Evolutionary conservation across 1,284 basidiomycete species (phyloP).

Genomic region (Calocybe gambosa): DNA sequence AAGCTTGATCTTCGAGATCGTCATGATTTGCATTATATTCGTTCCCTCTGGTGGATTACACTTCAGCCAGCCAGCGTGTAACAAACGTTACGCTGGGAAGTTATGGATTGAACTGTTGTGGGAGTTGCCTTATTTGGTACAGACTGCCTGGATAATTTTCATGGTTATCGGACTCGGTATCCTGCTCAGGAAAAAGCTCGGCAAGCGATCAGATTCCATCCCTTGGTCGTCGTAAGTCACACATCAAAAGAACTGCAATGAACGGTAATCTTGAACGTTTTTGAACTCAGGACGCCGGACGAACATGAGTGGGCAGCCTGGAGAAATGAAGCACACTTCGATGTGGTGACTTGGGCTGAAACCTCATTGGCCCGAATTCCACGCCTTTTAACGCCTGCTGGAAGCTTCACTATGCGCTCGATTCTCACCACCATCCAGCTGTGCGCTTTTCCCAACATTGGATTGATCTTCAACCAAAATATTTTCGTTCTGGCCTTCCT

Average conservation of each 20-base stretch:
- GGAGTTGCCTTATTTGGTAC: slow-evolving; percentile 4
- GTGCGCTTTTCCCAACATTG: background rate
- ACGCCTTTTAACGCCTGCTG: background rate
- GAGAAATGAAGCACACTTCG: background rate
- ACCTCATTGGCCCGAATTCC: background rate
- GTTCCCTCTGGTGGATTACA: background rate
- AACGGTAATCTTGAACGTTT: background rate
- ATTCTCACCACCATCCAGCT: background rate
- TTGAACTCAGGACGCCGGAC: background rate
- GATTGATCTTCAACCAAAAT: background rate
- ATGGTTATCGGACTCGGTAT: background rate
- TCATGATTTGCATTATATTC: slow-evolving; percentile 4
- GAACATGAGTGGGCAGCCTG: background rate
- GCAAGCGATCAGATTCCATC: background rate
- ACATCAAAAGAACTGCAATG: no score
- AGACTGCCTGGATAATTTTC: background rate
- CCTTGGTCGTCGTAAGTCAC: background rate
- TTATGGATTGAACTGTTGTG: slow-evolving; percentile 7
- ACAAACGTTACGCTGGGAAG: background rate
- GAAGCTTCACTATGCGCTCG: background rate
- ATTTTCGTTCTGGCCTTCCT: background rate
- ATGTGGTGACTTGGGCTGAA: slow-evolving; percentile 5
- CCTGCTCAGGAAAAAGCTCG: background rate
- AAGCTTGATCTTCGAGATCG: slow-evolving; percentile 1
- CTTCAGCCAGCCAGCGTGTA: slow-evolving; percentile 10